Evolutionary conservation across 176 grass and related monocot species (phyloP), one percentile per base, ranked within the genome.

Genomic region (Puccinellia tenuiflora): DNA sequence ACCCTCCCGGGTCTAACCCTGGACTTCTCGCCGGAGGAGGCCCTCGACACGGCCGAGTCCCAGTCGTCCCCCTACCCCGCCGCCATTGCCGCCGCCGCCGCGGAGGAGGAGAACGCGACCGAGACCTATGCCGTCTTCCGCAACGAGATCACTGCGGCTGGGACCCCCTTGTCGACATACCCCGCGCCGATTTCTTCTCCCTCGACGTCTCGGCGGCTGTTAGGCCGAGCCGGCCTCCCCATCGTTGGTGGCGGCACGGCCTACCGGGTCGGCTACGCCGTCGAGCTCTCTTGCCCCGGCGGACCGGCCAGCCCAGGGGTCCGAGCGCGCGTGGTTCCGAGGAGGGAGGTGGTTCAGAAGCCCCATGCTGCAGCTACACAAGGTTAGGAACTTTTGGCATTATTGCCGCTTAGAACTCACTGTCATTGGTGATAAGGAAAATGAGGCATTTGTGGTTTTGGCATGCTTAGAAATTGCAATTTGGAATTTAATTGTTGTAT

Each of bases 341-440:
- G 83, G 81, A 30, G 89, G 91, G 29, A 68, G 89, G 68, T 80
- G 81, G 40, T 96, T 99, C 70, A 90, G 81, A 64, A 99, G 97
- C 71, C 97, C 93, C 73, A 99, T 99, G 97, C 89, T 99, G 83
- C 97, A 99, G 88, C 91, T 99, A 39, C 93, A 99, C 68, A 94
- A 96, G 81, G 97, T 93, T 96, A 68, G 80, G 10, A 12, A 18
- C 42, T 68, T 68, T 59, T 73, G 51, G 28, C n/a, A 52, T 63
- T 47, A 3, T 56, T 30, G 5, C 40, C 20, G 46, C 40, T 26
- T 31, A n/a, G 9, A 76, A 22, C 21, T 24, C 21, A 39, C n/a
- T 71, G 38, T 0, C 7, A 15, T 70, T 67, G 38, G 37, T 25
- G 11, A 69, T 81, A 24, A 26, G 34, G 20, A 28, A 61, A 71